Conservation (phyloP, 192 early-diverging fungal genomes). For the Linnemannia schmuckeri region DNA sequence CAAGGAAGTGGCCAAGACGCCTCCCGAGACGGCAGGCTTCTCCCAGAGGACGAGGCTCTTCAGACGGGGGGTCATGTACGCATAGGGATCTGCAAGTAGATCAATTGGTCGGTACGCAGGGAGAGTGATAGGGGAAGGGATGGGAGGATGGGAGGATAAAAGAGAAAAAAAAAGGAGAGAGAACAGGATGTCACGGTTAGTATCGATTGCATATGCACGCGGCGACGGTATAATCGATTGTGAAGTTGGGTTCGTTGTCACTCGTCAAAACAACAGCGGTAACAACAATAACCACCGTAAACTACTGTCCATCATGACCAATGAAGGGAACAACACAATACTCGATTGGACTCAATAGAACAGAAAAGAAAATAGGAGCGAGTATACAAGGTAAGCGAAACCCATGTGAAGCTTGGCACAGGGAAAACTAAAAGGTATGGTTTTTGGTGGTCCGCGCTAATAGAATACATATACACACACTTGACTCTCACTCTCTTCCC, state of each 20-base stretch:
- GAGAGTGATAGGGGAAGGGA: neutral
- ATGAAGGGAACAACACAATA: neutral
- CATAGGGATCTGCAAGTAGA: constrained; percentile 25
- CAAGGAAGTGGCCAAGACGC: constrained; percentile 25
- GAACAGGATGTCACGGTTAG: neutral
- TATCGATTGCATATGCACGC: neutral
- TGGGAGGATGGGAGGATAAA: neutral
- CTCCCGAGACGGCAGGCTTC: constrained; percentile 34
- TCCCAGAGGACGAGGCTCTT: constrained; percentile 55
- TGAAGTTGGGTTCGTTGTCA: neutral
- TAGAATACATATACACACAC: neutral
- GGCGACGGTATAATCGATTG: neutral
- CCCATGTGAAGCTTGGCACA: constrained; percentile 17
- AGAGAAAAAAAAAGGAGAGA: neutral
- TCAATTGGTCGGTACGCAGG: neutral
- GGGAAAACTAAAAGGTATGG: neutral
- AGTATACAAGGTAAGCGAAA: neutral
- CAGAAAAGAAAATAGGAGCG: neutral
- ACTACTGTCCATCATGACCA: neutral
- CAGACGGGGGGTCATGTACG: constrained; percentile 50
- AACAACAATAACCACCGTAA: neutral
- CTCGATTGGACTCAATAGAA: neutral
- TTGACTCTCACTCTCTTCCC: neutral
- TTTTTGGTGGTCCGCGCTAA: neutral
- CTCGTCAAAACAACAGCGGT: too few relatives aligned